phyloP scores from a whole-genome alignment of 345 rosid species.

The Gossypium turneri region DNA sequence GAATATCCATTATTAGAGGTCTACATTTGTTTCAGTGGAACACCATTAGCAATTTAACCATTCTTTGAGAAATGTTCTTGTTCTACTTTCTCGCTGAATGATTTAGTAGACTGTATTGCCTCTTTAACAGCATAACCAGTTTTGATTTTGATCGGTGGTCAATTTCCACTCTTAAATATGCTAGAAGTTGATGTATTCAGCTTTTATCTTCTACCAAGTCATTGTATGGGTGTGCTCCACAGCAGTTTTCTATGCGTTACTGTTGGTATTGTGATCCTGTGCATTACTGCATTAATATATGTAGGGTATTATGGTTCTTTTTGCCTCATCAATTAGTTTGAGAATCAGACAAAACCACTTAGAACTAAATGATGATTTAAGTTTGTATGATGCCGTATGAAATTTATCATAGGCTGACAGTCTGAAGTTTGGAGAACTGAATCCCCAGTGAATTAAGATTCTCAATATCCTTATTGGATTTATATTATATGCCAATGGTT shows the following conservation, averaged over 20 bases:
- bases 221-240: background rate
- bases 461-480: background rate
- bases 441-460: background rate
- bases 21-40: background rate
- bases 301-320: background rate
- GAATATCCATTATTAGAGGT: background rate
- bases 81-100: background rate
- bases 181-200: background rate
- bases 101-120: background rate
- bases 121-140: background rate
- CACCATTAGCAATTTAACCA: background rate
- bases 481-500: background rate
- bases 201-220: background rate
- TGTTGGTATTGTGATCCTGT: background rate
- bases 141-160: background rate
- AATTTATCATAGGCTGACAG: background rate
- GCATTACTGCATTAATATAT: background rate
- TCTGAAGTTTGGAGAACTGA: slow-evolving; percentile 2
- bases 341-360: background rate
- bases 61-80: background rate
- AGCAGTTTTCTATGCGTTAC: background rate
- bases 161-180: slow-evolving; percentile 4
- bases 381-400: background rate
- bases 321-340: slow-evolving; percentile 5
- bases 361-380: background rate